A percentile compares a stretch with the other conserved stretches of the same genome.
Evolutionary conservation across 1,139 yeast genomes (phyloP).

Genomic region (Debaryomyces fabryi): DNA sequence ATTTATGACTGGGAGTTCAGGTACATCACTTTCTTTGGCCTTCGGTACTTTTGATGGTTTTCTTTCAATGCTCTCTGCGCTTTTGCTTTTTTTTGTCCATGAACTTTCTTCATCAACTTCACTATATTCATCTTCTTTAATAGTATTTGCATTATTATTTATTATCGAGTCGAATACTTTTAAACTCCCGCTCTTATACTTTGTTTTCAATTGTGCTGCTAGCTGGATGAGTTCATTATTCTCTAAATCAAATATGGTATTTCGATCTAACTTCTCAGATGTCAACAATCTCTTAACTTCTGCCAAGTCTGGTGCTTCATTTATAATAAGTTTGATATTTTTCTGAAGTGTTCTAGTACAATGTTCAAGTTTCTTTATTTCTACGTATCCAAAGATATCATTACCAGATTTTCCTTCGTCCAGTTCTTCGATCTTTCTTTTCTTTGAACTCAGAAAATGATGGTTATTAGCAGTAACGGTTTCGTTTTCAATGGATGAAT

Average conservation of each 20-base stretch:
- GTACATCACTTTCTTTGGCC: conserved; percentile 28
- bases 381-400: conserved; percentile 34
- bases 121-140: neutral
- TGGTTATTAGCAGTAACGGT: neutral
- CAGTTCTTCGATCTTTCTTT: conserved; percentile 1
- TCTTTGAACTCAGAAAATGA: neutral
- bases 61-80: neutral
- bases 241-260: conserved; percentile 50
- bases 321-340: conserved; percentile 52
- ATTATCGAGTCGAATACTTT: conserved; percentile 51
- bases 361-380: conserved; percentile 45
- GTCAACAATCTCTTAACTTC: conserved; percentile 38
- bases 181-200: conserved; percentile 50
- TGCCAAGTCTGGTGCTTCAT: conserved; percentile 54
- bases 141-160: conserved; percentile 21
- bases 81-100: neutral
- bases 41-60: conserved; percentile 13
- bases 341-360: conserved; percentile 51
- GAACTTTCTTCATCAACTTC: neutral
- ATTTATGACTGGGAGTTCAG: conserved; percentile 68
- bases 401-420: conserved; percentile 13
- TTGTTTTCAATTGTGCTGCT: conserved; percentile 61
- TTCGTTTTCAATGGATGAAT: neutral
- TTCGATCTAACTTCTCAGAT: conserved; percentile 30
- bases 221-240: conserved; percentile 57